phyloP scores from a whole-genome alignment of 176 grass and related monocot genomes.

The Oryza australiensis region DNA sequence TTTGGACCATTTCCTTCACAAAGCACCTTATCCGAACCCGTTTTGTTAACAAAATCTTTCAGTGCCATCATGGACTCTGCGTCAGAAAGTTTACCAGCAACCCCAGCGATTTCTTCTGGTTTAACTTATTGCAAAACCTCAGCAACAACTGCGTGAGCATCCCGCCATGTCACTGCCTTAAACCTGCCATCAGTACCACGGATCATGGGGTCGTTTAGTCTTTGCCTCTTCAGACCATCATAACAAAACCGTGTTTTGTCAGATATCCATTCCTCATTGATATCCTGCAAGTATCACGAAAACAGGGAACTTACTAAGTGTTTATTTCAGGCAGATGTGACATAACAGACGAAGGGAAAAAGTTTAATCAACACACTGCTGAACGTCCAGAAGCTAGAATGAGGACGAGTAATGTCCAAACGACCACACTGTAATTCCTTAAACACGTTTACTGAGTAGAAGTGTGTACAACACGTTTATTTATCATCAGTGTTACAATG shows the following conservation, averaged over 20 bases:
- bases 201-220: constrained; percentile 98
- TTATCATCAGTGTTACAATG: not conserved
- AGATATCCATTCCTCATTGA: constrained; percentile 99
- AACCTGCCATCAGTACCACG: constrained; percentile 91
- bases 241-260: constrained; percentile 99
- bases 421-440: not conserved
- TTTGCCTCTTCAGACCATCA: constrained; percentile 97
- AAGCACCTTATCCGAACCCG: constrained; percentile 88
- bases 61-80: constrained; percentile 98
- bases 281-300: constrained; percentile 62
- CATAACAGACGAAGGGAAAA: not conserved
- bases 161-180: constrained; percentile 84
- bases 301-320: not conserved
- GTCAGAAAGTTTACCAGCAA: constrained; percentile 92
- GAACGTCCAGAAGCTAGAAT: not conserved
- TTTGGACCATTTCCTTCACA: constrained; percentile 87
- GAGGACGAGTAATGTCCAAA: not conserved
- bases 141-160: constrained; percentile 84
- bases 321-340: constrained; percentile 1
- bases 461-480: not conserved
- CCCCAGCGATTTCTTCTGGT: constrained; percentile 84
- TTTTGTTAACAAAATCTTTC: constrained; percentile 93
- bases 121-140: constrained; percentile 89
- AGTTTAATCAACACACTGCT: not conserved
- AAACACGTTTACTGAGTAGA: not conserved